A percentile compares a stretch with the other conserved stretches of the same genome.
phyloP scores from a whole-genome alignment of 371 early-diverging fungal genomes.

The Rhizomucor miehei region DNA sequence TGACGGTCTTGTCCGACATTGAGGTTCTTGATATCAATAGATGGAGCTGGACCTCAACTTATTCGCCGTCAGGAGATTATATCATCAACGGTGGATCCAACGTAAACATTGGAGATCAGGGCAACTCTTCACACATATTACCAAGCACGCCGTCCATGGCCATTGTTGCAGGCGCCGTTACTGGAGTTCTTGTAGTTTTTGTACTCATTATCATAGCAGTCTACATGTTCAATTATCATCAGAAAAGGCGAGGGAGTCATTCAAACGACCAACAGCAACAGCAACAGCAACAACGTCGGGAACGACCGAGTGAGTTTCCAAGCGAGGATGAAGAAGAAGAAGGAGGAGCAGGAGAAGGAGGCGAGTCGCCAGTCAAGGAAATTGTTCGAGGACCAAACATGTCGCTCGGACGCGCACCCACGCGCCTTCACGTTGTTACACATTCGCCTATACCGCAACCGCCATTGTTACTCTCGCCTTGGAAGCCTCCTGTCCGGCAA shows the following conservation, averaged over 20 bases:
- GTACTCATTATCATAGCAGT: slow-evolving; percentile 30
- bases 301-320: background rate
- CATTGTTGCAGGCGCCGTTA: slow-evolving; percentile 41
- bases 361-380: background rate
- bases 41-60: slow-evolving; percentile 46
- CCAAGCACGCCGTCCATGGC: slow-evolving; percentile 27
- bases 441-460: background rate
- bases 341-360: background rate
- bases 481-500: slow-evolving; percentile 10
- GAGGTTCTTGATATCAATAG: slow-evolving; percentile 38
- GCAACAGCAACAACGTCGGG: background rate
- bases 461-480: slow-evolving; percentile 7
- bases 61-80: slow-evolving; percentile 23
- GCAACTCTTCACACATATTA: background rate
- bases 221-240: slow-evolving; percentile 29
- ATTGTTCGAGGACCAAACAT: background rate
- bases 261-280: background rate
- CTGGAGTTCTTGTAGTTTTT: slow-evolving; percentile 33
- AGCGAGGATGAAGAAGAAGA: too few relatives aligned
- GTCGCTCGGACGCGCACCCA: background rate
- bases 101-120: slow-evolving; percentile 1
- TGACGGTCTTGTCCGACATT: slow-evolving; percentile 42
- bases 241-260: slow-evolving; percentile 10
- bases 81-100: slow-evolving; percentile 1
- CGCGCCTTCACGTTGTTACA: background rate